Conservation (phyloP, 2,329 filamentous ascomycete species). For the Fusarium sp. region DNA sequence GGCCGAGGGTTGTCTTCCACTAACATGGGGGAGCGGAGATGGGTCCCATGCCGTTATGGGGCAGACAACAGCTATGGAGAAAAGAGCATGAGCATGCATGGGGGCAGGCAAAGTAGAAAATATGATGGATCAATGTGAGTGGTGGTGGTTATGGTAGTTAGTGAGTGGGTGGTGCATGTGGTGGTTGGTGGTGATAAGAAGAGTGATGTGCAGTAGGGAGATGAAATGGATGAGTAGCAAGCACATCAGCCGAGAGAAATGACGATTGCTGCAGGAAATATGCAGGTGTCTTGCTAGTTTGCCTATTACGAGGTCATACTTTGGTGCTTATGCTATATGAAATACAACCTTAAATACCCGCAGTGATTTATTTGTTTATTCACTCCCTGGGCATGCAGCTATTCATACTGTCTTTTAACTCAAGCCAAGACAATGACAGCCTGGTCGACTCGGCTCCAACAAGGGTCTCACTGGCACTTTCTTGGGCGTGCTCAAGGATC, state of each 20-base stretch:
- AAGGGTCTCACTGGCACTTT: slow-evolving; percentile 17
- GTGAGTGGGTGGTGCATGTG: slow-evolving; percentile 10
- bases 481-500: slow-evolving; percentile 28
- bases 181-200: slow-evolving; percentile 28
- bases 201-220: slow-evolving; percentile 17
- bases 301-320: slow-evolving; percentile 23
- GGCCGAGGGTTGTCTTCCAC: slow-evolving; percentile 30
- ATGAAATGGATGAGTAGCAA: slow-evolving; percentile 16
- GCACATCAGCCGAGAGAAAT: slow-evolving; percentile 7
- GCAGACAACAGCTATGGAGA: slow-evolving; percentile 30
- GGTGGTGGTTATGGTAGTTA: slow-evolving; percentile 14
- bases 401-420: background rate
- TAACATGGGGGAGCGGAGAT: slow-evolving; percentile 21
- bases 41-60: slow-evolving; percentile 33
- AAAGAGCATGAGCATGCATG: slow-evolving; percentile 8
- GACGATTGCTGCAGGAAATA: slow-evolving; percentile 17
- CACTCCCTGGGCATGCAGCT: background rate
- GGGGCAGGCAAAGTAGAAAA: slow-evolving; percentile 34
- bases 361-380: background rate
- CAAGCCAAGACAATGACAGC: slow-evolving; percentile 18
- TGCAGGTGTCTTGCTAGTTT: slow-evolving; percentile 1
- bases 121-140: slow-evolving; percentile 27
- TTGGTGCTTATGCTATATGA: slow-evolving; percentile 16
- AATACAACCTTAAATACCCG: background rate
- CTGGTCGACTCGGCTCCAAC: slow-evolving; percentile 12